phyloP scores from a whole-genome alignment of 2,329 filamentous ascomycete genomes.

The Penicillium sp. region DNA sequence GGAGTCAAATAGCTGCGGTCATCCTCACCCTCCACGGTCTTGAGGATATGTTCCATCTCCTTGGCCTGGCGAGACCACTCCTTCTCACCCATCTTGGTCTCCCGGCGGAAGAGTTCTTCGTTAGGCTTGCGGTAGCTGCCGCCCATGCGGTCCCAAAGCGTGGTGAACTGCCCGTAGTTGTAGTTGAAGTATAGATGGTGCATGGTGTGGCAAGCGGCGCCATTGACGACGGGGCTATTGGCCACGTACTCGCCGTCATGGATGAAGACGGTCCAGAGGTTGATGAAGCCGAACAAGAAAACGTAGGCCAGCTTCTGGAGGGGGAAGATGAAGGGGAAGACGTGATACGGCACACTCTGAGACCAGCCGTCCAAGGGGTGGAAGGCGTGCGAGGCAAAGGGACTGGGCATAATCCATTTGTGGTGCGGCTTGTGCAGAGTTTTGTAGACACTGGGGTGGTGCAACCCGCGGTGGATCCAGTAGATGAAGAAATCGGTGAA shows the following conservation, averaged over 20 bases:
- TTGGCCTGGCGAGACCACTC: conserved; percentile 74
- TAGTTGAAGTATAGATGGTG: conserved; percentile 85
- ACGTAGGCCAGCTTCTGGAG: conserved; percentile 88
- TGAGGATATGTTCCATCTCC: conserved; percentile 70
- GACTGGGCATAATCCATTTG: conserved; percentile 99
- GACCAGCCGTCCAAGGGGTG: conserved; percentile 87
- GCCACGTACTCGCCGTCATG: conserved; percentile 92
- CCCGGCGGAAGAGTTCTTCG: conserved; percentile 74
- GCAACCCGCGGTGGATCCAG: conserved; percentile 81
- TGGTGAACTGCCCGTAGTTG: conserved; percentile 95
- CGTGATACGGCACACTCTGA: conserved; percentile 84
- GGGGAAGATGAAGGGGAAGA: conserved; percentile 89
- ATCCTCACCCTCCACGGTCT: conserved; percentile 62
- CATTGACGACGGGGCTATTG: conserved; percentile 87
- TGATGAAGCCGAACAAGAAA: conserved; percentile 81
- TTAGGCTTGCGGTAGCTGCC: conserved; percentile 85
- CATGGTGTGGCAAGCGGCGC: conserved; percentile 90
- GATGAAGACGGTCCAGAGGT: conserved; percentile 95
- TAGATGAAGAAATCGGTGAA: conserved; percentile 91
- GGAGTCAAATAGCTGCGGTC: conserved; percentile 41
- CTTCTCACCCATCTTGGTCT: conserved; percentile 75
- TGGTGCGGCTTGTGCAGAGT: conserved; percentile 92
- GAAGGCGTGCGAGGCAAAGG: conserved; percentile 88
- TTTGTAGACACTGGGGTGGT: conserved; percentile 79
- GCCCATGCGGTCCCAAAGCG: conserved; percentile 82